A percentile compares a stretch with the other conserved stretches of the same genome.
Evolutionary conservation across 176 grass and related monocot species (phyloP).

Genomic region (Carex scoparia): DNA sequence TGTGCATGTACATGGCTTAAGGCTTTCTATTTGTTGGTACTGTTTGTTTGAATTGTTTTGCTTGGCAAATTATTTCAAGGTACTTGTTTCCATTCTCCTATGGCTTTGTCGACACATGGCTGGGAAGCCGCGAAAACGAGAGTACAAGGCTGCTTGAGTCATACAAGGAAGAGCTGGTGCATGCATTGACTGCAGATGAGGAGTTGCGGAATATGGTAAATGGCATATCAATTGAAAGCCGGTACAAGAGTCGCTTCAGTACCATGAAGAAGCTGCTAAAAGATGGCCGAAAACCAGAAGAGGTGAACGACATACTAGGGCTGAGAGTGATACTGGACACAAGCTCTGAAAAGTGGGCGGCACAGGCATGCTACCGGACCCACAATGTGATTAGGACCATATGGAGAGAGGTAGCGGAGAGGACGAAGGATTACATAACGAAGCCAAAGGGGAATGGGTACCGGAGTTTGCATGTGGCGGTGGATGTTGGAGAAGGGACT

Average conservation of each 20-base stretch:
- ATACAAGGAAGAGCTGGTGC: conserved; percentile 58
- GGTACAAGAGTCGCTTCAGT: conserved; percentile 93
- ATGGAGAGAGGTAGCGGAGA: conserved; percentile 64
- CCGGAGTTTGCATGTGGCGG: conserved; percentile 79
- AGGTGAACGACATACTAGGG: conserved; percentile 86
- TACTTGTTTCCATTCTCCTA: conserved; percentile 89
- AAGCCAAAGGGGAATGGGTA: conserved; percentile 84
- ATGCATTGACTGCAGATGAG: conserved; percentile 48
- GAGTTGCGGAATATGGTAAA: conserved; percentile 53
- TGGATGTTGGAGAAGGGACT: conserved; percentile 68
- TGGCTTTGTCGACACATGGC: conserved; percentile 59
- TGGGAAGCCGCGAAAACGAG: conserved; percentile 65
- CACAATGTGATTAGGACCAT: conserved; percentile 51
- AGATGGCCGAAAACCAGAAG: conserved; percentile 71
- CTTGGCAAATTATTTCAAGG: background rate
- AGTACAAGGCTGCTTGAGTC: conserved; percentile 47
- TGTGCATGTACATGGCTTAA: background rate
- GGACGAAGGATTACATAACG: conserved; percentile 81
- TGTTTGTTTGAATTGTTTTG: background rate
- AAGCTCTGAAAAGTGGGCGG: conserved; percentile 31
- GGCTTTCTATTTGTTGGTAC: background rate
- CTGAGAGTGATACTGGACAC: conserved; percentile 68
- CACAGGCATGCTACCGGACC: conserved; percentile 61
- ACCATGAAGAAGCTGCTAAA: conserved; percentile 96
- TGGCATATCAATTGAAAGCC: conserved; percentile 54